Percentiles rank a stretch among this genome's conserved stretches.
phyloP scores from a whole-genome alignment of 345 rosid species.

The Viola odorata region DNA sequence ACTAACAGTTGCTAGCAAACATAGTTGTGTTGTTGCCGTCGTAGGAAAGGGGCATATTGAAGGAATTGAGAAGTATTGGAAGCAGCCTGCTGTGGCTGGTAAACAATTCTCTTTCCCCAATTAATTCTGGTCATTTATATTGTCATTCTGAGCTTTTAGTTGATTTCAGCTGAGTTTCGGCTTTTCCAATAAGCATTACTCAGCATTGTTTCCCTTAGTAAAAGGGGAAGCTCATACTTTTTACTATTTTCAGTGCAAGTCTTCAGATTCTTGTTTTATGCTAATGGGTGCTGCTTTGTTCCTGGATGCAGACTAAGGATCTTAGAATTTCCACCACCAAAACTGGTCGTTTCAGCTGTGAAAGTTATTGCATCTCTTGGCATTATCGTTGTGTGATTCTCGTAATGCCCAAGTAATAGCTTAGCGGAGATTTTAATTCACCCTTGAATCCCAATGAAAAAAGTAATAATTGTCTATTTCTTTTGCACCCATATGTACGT shows the following conservation, averaged over 20 bases:
- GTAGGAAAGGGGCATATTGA: constrained; percentile 94
- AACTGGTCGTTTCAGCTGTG: constrained; percentile 30
- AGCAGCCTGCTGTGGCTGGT: constrained; percentile 67
- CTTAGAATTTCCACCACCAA: constrained; percentile 63
- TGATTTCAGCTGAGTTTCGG: too few relatives aligned
- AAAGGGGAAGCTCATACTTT: background rate
- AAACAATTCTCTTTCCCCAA: background rate
- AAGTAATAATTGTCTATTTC: too few relatives aligned
- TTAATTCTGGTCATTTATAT: too few relatives aligned
- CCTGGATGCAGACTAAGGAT: constrained; percentile 45
- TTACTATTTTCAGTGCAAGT: too few relatives aligned
- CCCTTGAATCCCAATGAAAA: too few relatives aligned
- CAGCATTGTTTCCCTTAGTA: background rate
- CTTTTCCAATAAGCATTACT: background rate
- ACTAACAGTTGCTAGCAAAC: constrained; percentile 63
- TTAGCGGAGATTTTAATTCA: too few relatives aligned
- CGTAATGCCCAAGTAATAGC: too few relatives aligned
- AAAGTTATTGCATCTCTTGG: constrained; percentile 65
- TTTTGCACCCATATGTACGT: too few relatives aligned
- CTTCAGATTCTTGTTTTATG: background rate
- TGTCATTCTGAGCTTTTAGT: background rate
- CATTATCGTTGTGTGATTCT: too few relatives aligned
- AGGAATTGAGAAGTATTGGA: constrained; percentile 85
- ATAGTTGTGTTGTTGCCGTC: constrained; percentile 81
- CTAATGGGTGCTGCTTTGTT: background rate